These are phyloP conservation scores for Pseudodiploospora longispora DNA, from an alignment of 2,329 filamentous ascomycete genomes.

Conservation along the genomic window DNA sequence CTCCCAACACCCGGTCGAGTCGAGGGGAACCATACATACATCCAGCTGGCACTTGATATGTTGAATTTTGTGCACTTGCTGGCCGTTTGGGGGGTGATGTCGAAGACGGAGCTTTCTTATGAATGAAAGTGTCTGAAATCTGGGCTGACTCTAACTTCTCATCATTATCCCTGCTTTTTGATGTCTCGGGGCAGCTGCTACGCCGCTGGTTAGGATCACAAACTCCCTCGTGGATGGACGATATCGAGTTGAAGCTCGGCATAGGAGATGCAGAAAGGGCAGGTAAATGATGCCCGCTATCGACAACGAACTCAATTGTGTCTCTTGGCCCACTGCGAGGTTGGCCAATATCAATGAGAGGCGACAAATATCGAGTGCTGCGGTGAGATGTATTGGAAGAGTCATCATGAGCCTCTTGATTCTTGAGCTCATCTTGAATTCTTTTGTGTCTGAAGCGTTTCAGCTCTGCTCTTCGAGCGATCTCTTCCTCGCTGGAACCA, in stretches of 20 bases:
- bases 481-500: slow-evolving; percentile 42
- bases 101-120: neutral
- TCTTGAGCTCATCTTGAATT: slow-evolving; percentile 50
- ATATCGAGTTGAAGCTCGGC: neutral
- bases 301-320: slow-evolving; percentile 37
- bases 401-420: slow-evolving; percentile 32
- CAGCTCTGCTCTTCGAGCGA: slow-evolving; percentile 47
- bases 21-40: slow-evolving; percentile 5
- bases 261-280: neutral
- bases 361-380: slow-evolving; percentile 16
- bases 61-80: slow-evolving; percentile 1
- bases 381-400: slow-evolving; percentile 18
- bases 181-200: neutral
- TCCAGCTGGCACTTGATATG: slow-evolving; percentile 8
- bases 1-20: slow-evolving; percentile 11
- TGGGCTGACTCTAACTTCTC: neutral
- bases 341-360: slow-evolving; percentile 19
- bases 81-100: neutral
- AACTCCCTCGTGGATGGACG: neutral
- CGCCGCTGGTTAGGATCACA: neutral
- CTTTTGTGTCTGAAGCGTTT: slow-evolving; percentile 46
- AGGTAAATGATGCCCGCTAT: slow-evolving; percentile 1
- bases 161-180: neutral
- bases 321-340: slow-evolving; percentile 38
- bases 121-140: neutral